phyloP scores from a whole-genome alignment of 2,329 filamentous ascomycete species.

The Aspergillus sp. region DNA sequence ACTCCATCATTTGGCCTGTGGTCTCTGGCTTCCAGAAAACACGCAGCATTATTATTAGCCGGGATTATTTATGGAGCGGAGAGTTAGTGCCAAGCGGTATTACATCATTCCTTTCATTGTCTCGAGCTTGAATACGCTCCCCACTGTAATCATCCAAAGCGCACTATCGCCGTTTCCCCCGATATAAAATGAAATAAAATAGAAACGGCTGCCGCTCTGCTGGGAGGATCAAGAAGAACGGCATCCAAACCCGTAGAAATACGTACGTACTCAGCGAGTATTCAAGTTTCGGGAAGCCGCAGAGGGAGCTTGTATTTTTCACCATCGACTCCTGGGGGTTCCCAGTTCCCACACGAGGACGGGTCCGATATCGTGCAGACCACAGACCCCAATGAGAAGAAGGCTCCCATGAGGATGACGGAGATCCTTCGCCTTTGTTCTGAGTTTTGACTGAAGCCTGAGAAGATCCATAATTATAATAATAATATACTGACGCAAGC shows the following conservation, averaged over 20 bases:
- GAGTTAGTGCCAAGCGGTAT: not conserved
- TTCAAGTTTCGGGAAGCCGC: not conserved
- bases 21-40: not conserved
- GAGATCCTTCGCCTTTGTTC: not conserved
- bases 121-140: not conserved
- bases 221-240: too few relatives aligned
- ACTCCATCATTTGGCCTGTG: not conserved
- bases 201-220: too few relatives aligned
- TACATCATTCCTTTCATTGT: slow-evolving; percentile 7
- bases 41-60: not conserved
- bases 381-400: not conserved
- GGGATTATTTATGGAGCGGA: not conserved
- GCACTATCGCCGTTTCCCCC: not conserved
- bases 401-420: not conserved
- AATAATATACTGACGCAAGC: too few relatives aligned
- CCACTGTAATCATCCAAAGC: not conserved
- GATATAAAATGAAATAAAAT: too few relatives aligned
- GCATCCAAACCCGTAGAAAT: too few relatives aligned
- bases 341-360: not conserved
- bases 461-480: too few relatives aligned
- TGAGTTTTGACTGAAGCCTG: too few relatives aligned
- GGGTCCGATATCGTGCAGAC: not conserved
- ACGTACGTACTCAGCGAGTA: too few relatives aligned
- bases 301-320: too few relatives aligned
- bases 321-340: too few relatives aligned